phyloP scores from a whole-genome alignment of 2,329 filamentous ascomycete species.

The Lachnellula subtilissima region DNA sequence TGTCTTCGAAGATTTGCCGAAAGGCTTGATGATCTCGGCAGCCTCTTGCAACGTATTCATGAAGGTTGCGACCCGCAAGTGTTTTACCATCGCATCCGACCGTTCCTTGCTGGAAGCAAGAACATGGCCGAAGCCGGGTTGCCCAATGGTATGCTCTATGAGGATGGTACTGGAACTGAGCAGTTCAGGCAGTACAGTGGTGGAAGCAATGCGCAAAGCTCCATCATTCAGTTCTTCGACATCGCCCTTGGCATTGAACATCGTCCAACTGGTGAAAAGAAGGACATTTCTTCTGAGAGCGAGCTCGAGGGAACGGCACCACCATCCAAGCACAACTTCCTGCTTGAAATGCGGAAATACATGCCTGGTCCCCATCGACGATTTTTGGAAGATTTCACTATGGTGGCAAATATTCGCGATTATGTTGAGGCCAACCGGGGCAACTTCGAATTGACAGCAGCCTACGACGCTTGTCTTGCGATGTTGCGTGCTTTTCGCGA shows the following conservation, averaged over 20 bases:
- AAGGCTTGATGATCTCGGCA: constrained; percentile 76
- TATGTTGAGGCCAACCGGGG: constrained; percentile 63
- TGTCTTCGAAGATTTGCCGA: constrained; percentile 82
- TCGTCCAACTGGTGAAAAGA: constrained; percentile 75
- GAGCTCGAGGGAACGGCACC: constrained; percentile 42
- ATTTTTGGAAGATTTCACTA: constrained; percentile 76
- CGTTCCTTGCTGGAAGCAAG: constrained; percentile 92
- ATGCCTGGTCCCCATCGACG: constrained; percentile 92
- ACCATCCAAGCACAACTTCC: constrained; percentile 74
- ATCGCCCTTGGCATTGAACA: constrained; percentile 86
- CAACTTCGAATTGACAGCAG: constrained; percentile 65
- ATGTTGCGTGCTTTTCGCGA: constrained; percentile 62
- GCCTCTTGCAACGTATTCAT: constrained; percentile 81
- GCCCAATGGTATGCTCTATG: constrained; percentile 81
- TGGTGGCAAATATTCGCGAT: constrained; percentile 79
- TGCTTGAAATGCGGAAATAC: constrained; percentile 93
- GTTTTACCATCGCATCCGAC: constrained; percentile 95
- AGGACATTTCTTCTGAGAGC: constrained; percentile 41
- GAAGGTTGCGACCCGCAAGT: constrained; percentile 91
- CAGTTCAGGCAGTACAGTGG: constrained; percentile 82
- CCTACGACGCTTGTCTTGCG: constrained; percentile 85
- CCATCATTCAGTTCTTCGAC: constrained; percentile 95
- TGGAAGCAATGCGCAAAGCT: constrained; percentile 95
- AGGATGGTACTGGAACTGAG: constrained; percentile 63
- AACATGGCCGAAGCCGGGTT: constrained; percentile 95